These are phyloP conservation scores for Isoetes taiwanensis DNA, from an alignment of 75 land plant species.

Conservation along the genomic window DNA sequence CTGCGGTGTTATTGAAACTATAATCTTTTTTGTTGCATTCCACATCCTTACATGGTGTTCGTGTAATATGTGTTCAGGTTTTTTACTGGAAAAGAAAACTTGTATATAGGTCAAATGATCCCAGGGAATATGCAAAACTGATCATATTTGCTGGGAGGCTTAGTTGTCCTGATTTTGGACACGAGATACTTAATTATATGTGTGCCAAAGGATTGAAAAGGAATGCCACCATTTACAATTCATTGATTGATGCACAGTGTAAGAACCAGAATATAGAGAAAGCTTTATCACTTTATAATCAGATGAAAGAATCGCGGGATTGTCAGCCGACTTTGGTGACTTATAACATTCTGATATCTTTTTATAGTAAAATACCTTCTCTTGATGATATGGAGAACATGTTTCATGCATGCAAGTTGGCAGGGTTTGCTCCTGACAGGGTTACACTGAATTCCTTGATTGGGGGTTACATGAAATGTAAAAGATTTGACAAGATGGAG, in stretches of 20 bases:
- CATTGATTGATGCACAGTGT: conserved; percentile 51
- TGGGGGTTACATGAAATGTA: conserved; percentile 64
- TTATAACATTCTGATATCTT: conserved; percentile 56
- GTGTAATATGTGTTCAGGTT: too few species aligned
- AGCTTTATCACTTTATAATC: conserved; percentile 35
- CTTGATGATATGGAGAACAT: conserved; percentile 51
- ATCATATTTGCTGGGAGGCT: conserved; percentile 54
- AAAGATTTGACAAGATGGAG: conserved; percentile 67
- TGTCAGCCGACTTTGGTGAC: conserved; percentile 50
- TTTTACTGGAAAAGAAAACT: conserved; percentile 51
- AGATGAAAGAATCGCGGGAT: conserved; percentile 25
- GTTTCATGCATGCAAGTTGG: conserved; percentile 21
- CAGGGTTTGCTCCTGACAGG: conserved; percentile 30
- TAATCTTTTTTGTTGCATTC: too few species aligned
- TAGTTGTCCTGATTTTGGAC: conserved; percentile 26
- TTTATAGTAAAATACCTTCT: conserved; percentile 45
- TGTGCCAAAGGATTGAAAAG: conserved; percentile 14
- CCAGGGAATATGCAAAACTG: conserved; percentile 62
- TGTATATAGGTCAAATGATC: conserved; percentile 7
- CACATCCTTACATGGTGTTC: too few species aligned
- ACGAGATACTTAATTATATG: conserved; percentile 37
- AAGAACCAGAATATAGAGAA: conserved; percentile 32
- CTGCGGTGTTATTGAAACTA: too few species aligned
- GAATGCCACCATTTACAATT: conserved; percentile 38
- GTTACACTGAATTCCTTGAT: conserved; percentile 49